These are phyloP conservation scores for Ambrosia hybrid DNA, from an alignment of 140 eudicot genomes.

Conservation along the genomic window DNA sequence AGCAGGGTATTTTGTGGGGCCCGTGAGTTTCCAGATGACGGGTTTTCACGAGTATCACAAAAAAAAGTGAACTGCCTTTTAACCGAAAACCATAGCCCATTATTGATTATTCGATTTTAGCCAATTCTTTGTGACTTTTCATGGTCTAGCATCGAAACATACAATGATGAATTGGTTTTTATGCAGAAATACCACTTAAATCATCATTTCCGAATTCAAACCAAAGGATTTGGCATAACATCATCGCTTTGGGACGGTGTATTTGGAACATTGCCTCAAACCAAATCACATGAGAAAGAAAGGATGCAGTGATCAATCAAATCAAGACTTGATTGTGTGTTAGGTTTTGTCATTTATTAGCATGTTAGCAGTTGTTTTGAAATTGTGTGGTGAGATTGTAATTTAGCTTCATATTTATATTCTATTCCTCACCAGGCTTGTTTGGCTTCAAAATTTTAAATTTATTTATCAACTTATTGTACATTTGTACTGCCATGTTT, in stretches of 20 bases:
- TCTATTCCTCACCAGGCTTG: conserved; percentile 17
- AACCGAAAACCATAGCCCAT: background rate
- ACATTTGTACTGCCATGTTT: conserved; percentile 10
- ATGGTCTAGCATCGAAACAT: background rate
- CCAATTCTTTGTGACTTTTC: background rate
- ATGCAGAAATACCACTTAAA: conserved; percentile 83
- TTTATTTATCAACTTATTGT: conserved; percentile 19
- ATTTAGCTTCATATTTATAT: conserved; percentile 26
- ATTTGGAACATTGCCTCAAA: conserved; percentile 72
- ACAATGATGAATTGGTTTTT: conserved; percentile 18
- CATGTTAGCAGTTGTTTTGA: conserved; percentile 28
- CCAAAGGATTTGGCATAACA: conserved; percentile 83
- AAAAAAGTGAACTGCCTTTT: background rate
- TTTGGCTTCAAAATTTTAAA: conserved; percentile 17
- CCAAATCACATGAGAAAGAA: conserved; percentile 53
- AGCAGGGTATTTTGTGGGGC: background rate
- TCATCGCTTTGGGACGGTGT: conserved; percentile 83
- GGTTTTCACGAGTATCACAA: background rate
- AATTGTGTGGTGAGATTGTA: conserved; percentile 27
- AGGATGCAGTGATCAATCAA: conserved; percentile 32
- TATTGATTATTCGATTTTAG: background rate
- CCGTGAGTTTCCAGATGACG: background rate
- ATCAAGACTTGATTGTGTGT: conserved; percentile 22
- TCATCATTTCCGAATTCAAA: conserved; percentile 83
- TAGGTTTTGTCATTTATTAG: conserved; percentile 24